Base-by-base conservation (phyloP, 495 filamentous ascomycete genomes). In the Aspergillus egyptiacus region DNA sequence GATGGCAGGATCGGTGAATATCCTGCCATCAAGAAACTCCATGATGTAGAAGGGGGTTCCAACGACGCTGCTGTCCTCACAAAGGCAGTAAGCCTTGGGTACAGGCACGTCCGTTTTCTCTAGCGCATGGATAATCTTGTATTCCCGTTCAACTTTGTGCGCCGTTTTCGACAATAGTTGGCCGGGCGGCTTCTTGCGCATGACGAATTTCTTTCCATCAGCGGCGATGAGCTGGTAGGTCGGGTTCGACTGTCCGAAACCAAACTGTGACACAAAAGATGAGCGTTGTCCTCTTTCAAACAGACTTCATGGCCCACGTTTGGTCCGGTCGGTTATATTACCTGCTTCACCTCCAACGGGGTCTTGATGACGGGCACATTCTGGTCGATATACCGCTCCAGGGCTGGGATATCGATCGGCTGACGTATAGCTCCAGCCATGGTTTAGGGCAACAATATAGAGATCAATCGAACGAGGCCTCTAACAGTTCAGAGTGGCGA, bases 41-140 rank as follows among this genome's bases (percentile, higher is more conserved):
- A 98, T 96, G 52, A 97, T 86, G 67, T 96, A 97, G 67, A 98
- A 98, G 11, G 87, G 78, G 3, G 90, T 97, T 19, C 88, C 93
- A 55, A 97, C 72, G 3, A 98, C 80, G 28, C 56, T 66, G 28
- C 63, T 59, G 63, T 98, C 91, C 56, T 90, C 81, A 69, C 93
- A 98, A 10, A 97, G 79, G 59, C 85, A 87, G 61, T 89, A 84
- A 2, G 89, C 79, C 63, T 80, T 84, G 11, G 93, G 91, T 0
- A 94, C 89, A 0, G 91, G 89, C 22, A 98, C 89, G 63, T 88
- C 81, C 14, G 86, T 91, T 17, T 70, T 60, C 19, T 80, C 79
- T 14, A 98, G 75, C 1, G 91, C 90, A 61, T 86, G 79, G 59
- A 98, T 87, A 57, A 96, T 83, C 60, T 83, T 81, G 70, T 91